Base-by-base conservation (phyloP, 2,329 filamentous ascomycete genomes). In the Alternaria solani region DNA sequence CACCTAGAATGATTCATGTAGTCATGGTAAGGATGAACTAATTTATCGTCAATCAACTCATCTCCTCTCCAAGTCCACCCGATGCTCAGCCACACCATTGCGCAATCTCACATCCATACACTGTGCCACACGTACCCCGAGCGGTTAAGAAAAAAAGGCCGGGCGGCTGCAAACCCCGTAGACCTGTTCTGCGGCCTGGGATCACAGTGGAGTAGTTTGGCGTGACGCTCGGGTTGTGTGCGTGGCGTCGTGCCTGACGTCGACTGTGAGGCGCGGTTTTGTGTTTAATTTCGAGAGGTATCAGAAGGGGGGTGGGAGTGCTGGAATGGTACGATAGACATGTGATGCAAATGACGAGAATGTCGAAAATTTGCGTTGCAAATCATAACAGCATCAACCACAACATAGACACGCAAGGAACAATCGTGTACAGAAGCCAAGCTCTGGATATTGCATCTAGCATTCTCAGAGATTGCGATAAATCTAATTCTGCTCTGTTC, bases 211-310 rank as follows among this genome's bases (percentile, higher is more conserved):
- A 20, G 11, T 11, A n/a, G 46, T 36, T 49, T 49, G 46, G 46
- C 46, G 46, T 36, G 46, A 49, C 46, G 46, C 46, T 49, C 46
- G 20, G 32, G 30, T 23, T 48, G 18, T 48, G 46, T 34, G 46
- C n/a, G 38, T 41, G 38, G 46, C 46, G 30, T 34, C 14, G 38
- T 49, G 20, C 20, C 16, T 36, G 32, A 49, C 30, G 20, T 36
- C 9, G 7, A 38, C 14, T 38, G 30, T 49, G 46, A 49, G 46
- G 46, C 30, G 46, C n/a, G 20, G 46, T 20, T 49, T 49, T 49
- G 46, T 20, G 5, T n/a, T 41, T 23, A 41, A 23, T 23, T 23
- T 41, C 23, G 38, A 41, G 18, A 12, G 9, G 18, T 18, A 23
- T 41, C 0, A 11, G 38, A 41, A 20, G 20, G 20, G n/a, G 30